Percentiles rank a stretch among this genome's conserved stretches.
These are phyloP conservation scores for sorghum (Sorghum bicolor) DNA, from an alignment of 176 grass and related monocot species.

Conservation along the genomic window DNA sequence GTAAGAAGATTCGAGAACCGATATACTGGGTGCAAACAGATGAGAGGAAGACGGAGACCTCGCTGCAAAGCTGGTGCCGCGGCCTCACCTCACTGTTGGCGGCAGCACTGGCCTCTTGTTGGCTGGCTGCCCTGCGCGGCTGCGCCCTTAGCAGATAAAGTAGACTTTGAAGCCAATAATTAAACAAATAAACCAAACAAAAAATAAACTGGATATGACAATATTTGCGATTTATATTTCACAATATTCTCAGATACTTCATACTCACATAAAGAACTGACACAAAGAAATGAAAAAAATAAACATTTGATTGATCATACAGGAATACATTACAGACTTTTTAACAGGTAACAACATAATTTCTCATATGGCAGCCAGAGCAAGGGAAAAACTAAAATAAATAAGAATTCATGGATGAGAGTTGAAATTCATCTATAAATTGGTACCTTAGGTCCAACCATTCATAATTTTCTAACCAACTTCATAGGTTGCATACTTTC, in stretches of 20 bases:
- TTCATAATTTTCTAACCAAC: not conserved
- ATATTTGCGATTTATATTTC: not conserved
- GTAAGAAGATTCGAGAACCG: too few species aligned
- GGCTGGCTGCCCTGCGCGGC: too few species aligned
- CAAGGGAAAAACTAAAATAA: not conserved
- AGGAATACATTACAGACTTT: not conserved
- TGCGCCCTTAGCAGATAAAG: too few species aligned
- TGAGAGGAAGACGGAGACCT: too few species aligned
- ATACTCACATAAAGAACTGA: not conserved
- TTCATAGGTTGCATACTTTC: not conserved
- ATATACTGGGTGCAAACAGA: too few species aligned
- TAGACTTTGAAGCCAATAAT: too few species aligned
- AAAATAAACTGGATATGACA: not conserved
- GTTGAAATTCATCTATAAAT: not conserved
- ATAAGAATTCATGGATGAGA: not conserved
- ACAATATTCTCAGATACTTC: not conserved
- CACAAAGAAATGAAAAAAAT: not conserved
- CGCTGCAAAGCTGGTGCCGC: too few species aligned
- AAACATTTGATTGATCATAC: not conserved
- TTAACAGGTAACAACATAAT: not conserved
- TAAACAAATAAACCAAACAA: not conserved
- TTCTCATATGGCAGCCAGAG: not conserved
- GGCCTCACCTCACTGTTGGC: too few species aligned
- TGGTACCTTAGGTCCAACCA: not conserved
- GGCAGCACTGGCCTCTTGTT: too few species aligned